These are phyloP conservation scores for Talaromyces sp. DNA, from an alignment of 2,329 filamentous ascomycete species.

Conservation along the genomic window DNA sequence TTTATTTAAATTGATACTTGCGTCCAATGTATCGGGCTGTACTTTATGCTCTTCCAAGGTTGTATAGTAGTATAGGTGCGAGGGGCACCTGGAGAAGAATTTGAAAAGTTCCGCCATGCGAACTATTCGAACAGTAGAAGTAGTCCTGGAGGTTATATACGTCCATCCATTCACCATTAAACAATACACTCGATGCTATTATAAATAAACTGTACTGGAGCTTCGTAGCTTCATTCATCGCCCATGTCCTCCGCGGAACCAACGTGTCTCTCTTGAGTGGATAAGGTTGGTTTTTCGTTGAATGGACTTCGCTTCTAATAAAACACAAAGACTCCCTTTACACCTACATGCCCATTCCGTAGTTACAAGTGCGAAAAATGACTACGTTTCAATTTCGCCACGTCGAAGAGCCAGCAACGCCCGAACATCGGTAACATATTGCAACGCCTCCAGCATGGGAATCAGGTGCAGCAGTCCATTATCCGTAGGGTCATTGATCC, in stretches of 20 bases:
- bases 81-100: too few relatives aligned
- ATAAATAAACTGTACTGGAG: constrained; percentile 11
- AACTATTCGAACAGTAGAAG: too few relatives aligned
- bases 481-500: constrained; percentile 98
- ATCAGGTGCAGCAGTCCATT: constrained; percentile 92
- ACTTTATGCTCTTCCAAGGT: background rate
- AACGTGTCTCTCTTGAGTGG: constrained; percentile 1
- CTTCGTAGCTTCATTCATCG: constrained; percentile 14
- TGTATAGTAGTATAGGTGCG: background rate
- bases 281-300: constrained; percentile 8
- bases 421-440: constrained; percentile 95
- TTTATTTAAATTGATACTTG: too few relatives aligned
- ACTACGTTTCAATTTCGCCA: constrained; percentile 63
- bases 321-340: constrained; percentile 22
- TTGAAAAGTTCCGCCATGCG: too few relatives aligned
- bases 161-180: constrained; percentile 9
- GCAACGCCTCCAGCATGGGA: constrained; percentile 87
- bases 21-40: too few relatives aligned
- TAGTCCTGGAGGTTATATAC: constrained; percentile 4
- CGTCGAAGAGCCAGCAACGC: constrained; percentile 85
- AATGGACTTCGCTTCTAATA: constrained; percentile 11
- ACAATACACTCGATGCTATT: constrained; percentile 16
- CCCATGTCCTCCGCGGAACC: constrained; percentile 10
- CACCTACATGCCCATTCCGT: constrained; percentile 19
- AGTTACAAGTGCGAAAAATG: constrained; percentile 13